Evolutionary conservation across 202 grass and related monocot genomes (phyloP).

Genomic region (Panicum virgatum): DNA sequence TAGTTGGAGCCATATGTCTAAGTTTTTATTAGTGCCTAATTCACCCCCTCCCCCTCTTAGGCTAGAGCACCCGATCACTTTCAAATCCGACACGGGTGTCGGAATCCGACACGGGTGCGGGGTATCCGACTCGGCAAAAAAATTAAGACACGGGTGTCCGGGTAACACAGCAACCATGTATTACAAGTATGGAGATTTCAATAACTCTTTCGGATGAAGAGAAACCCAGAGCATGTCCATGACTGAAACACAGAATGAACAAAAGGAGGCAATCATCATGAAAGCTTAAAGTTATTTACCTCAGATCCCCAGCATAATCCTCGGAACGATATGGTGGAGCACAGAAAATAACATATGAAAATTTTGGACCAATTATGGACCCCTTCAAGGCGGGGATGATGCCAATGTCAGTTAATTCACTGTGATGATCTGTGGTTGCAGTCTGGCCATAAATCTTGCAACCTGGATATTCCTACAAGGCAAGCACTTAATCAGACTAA

Average conservation of each 20-base stretch:
- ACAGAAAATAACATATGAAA: conserved; percentile 87
- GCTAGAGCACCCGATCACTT: too few species aligned
- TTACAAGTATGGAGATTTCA: conserved; percentile 8
- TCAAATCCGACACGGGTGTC: too few species aligned
- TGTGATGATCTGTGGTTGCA: conserved; percentile 76
- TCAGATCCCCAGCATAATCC: conserved; percentile 76
- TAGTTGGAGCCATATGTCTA: too few species aligned
- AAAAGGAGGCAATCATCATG: not conserved
- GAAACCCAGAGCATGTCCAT: not conserved
- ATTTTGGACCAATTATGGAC: conserved; percentile 43
- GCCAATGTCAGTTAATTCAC: conserved; percentile 67
- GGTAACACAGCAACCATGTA: conserved; percentile 3
- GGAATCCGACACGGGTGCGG: too few species aligned
- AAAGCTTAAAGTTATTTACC: conserved; percentile 47
- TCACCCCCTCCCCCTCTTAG: too few species aligned
- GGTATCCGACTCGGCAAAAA: too few species aligned
- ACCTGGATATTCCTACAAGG: conserved; percentile 66
- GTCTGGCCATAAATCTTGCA: conserved; percentile 80
- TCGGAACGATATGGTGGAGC: conserved; percentile 76
- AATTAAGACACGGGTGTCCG: too few species aligned
- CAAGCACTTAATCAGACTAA: conserved; percentile 8
- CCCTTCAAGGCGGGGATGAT: conserved; percentile 72
- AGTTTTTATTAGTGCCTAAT: too few species aligned
- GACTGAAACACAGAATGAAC: not conserved
- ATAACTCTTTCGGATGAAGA: not conserved